phyloP scores from a whole-genome alignment of 192 early-diverging fungal species.

The Helicostylum pulchrum region DNA sequence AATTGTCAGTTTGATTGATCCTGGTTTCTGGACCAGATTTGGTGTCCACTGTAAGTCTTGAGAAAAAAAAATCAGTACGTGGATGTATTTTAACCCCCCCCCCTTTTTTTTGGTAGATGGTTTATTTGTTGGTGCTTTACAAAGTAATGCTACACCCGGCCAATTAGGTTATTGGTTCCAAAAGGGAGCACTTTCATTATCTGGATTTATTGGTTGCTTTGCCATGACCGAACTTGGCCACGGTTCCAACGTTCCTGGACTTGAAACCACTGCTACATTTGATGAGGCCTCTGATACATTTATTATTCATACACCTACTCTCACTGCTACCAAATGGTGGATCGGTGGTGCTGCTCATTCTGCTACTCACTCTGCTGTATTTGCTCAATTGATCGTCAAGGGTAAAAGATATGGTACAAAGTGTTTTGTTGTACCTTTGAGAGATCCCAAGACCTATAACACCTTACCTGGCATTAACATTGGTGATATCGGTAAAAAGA shows the following conservation, averaged over 20 bases:
- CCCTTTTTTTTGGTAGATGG: conserved; percentile 41
- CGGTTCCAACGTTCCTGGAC: conserved; percentile 84
- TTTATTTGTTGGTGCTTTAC: conserved; percentile 86
- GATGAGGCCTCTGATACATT: conserved; percentile 82
- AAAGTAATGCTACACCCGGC: conserved; percentile 79
- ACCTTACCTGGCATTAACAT: conserved; percentile 83
- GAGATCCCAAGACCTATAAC: conserved; percentile 75
- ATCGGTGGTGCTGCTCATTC: conserved; percentile 92
- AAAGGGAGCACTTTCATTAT: conserved; percentile 79
- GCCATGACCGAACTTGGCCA: conserved; percentile 91
- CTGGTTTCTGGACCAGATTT: conserved; percentile 88
- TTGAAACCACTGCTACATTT: conserved; percentile 91
- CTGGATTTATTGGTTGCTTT: conserved; percentile 86
- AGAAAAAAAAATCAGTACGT: conserved; percentile 1
- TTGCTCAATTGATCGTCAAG: conserved; percentile 82
- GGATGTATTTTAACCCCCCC: not conserved
- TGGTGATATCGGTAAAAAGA: conserved; percentile 94
- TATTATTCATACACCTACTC: conserved; percentile 74
- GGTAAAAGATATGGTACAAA: conserved; percentile 83
- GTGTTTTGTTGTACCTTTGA: conserved; percentile 85
- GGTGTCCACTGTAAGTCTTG: conserved; percentile 76
- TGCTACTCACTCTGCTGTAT: conserved; percentile 78
- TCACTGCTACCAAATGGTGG: conserved; percentile 94
- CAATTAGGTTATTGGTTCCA: conserved; percentile 87
- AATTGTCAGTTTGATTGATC: conserved; percentile 77